Evolutionary conservation across 2,329 filamentous ascomycete species (phyloP).

Genomic region (Cercospora sp.): DNA sequence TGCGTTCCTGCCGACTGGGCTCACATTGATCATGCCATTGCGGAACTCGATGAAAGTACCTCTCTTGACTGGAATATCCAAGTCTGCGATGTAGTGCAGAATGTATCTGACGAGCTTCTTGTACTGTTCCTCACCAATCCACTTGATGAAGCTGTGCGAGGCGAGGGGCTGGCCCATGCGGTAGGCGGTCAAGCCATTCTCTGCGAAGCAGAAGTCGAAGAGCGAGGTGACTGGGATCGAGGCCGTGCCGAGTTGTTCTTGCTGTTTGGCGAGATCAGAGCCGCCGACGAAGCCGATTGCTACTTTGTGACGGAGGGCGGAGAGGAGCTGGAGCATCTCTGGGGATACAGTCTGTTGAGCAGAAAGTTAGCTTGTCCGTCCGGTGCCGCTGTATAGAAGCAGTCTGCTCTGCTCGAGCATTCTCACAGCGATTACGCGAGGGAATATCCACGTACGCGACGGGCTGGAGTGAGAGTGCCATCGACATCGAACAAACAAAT

Average conservation of each 20-base stretch:
- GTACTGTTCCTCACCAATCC: slow-evolving; percentile 83
- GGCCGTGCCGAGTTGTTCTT: slow-evolving; percentile 83
- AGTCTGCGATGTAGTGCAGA: slow-evolving; percentile 79
- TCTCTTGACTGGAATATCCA: slow-evolving; percentile 79
- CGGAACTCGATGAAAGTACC: slow-evolving; percentile 87
- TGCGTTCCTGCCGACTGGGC: slow-evolving; percentile 83
- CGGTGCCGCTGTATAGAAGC: not conserved
- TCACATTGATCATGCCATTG: slow-evolving; percentile 88
- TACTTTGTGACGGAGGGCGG: slow-evolving; percentile 77
- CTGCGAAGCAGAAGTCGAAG: slow-evolving; percentile 97
- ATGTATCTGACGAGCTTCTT: slow-evolving; percentile 75
- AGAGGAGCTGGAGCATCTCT: slow-evolving; percentile 80
- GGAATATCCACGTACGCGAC: slow-evolving; percentile 59
- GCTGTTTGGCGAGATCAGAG: slow-evolving; percentile 88
- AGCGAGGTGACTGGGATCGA: slow-evolving; percentile 72
- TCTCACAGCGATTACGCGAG: not conserved
- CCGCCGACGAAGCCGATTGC: slow-evolving; percentile 92
- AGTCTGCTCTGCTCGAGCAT: not conserved
- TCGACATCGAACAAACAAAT: slow-evolving; percentile 97
- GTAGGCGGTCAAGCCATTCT: slow-evolving; percentile 93
- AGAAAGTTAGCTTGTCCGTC: slow-evolving; percentile 9
- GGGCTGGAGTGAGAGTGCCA: slow-evolving; percentile 80
- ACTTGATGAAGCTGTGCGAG: slow-evolving; percentile 83
- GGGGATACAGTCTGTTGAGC: slow-evolving; percentile 56
- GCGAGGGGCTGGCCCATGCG: slow-evolving; percentile 75